Base-by-base conservation (phyloP, 805 yeast genomes). In the Cyberlindnera saturnus region DNA sequence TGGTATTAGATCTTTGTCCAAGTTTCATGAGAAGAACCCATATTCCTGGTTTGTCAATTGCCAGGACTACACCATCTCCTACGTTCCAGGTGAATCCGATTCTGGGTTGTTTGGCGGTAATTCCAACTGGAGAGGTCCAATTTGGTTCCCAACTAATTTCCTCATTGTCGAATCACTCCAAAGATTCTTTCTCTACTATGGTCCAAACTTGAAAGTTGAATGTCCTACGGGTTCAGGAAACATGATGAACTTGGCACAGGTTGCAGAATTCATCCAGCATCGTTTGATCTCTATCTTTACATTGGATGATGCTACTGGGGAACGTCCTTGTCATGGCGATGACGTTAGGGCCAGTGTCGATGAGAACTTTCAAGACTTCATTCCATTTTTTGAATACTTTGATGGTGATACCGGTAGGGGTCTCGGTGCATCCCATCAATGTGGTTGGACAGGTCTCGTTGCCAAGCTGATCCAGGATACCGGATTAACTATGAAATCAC, bases 71-170 rank as follows among this genome's bases (percentile, higher is more conserved):
- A 67, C 71, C 36, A 90, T 87, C 29, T 74, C 75, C 46, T 87
- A 88, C 63, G 74, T 87, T 42, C 83, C 95, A 5, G 96, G 95
- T 28, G 96, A 87, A 59, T 84, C 95, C 26, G 91, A 87, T 59
- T 82, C 95, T 6, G 96, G 96, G 5, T 77, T 90, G 77, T 89
- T 89, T 73, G 97, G 97, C 40, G 97, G 97, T 46, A 89, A 89
- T 62, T 88, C 96, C 18, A 89, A 89, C 65, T 89, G 97, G 97
- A 75, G 97, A 63, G 97, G 97, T 3, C 96, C 97, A 14, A 88
- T 89, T 53, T 89, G 97, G 97, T 88, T 89, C 72, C 96, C 97
- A 17, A 86, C 86, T 11, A 89, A 84, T 57, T 89, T 89, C 63
- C 68, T 89, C 48, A 67, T 89, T 33, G 86, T 89, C 45, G 97